Conservation (phyloP, 768 basidiomycete species). For the Phylloporus sp. region DNA sequence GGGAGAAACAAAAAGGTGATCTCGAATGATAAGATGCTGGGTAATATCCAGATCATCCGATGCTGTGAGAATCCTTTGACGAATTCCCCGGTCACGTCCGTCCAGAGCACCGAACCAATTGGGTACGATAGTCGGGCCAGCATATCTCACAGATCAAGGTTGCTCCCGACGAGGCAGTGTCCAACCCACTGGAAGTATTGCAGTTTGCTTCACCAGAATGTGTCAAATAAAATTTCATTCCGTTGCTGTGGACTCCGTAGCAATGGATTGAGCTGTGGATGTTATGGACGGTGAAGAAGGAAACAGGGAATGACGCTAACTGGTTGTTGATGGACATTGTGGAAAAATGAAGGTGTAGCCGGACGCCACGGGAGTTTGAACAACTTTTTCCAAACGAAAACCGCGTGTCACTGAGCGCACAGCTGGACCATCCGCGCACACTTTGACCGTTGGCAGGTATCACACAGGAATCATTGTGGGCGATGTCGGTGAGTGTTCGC, state of each 20-base stretch:
- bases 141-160: not conserved
- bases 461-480: not conserved
- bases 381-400: not conserved
- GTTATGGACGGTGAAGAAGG: not conserved
- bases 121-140: not conserved
- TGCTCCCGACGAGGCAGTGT: not conserved
- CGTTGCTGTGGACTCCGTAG: not conserved
- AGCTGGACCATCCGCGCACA: not conserved
- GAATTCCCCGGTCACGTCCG: too few species aligned
- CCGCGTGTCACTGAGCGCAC: not conserved
- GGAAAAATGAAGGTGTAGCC: not conserved
- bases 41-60: not conserved
- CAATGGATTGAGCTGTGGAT: not conserved
- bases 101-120: not conserved
- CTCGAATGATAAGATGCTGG: not conserved
- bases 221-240: not conserved
- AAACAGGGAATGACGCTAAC: not conserved
- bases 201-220: not conserved
- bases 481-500: slow-evolving; percentile 3
- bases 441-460: not conserved
- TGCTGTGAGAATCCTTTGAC: too few species aligned
- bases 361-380: not conserved
- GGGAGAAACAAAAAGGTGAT: not conserved
- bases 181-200: not conserved
- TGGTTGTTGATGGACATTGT: not conserved